Evolutionary conservation across 805 yeast species (phyloP).

Genomic region (Lachancea quebecensis): DNA sequence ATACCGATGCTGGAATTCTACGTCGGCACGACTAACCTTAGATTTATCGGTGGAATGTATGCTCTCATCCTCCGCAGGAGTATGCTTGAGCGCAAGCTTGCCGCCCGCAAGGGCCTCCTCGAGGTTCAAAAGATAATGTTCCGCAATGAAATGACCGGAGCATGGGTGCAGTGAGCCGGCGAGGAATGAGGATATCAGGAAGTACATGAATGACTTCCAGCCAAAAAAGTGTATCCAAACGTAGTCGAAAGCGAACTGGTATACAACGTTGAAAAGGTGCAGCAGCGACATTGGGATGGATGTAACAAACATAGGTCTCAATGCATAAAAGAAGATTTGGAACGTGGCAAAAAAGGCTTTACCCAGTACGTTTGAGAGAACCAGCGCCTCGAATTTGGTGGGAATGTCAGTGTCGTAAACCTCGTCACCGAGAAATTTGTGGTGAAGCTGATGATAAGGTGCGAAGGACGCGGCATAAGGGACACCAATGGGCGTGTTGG

Average conservation of each 20-base stretch:
- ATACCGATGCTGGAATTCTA: conserved; percentile 10
- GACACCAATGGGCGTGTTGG: conserved; percentile 81
- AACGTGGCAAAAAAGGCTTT: conserved; percentile 86
- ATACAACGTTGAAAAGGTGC: conserved; percentile 57
- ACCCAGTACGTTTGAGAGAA: conserved; percentile 72
- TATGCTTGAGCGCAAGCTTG: conserved; percentile 21
- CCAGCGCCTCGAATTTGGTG: conserved; percentile 64
- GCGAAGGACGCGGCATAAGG: conserved; percentile 83
- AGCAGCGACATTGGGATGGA: conserved; percentile 65
- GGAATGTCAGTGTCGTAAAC: conserved; percentile 84
- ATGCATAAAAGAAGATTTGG: conserved; percentile 82
- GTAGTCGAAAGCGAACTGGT: conserved; percentile 54
- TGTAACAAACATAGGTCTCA: conserved; percentile 83
- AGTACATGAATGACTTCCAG: conserved; percentile 53
- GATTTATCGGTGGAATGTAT: conserved; percentile 8
- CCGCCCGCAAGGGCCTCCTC: conserved; percentile 28
- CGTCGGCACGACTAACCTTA: conserved; percentile 9
- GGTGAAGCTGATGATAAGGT: conserved; percentile 89
- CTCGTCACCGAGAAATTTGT: conserved; percentile 83
- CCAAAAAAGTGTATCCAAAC: conserved; percentile 59
- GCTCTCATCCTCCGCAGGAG: conserved; percentile 8
- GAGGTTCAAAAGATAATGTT: conserved; percentile 73
- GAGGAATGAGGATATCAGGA: conserved; percentile 68
- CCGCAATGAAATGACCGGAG: conserved; percentile 95
- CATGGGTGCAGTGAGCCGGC: conserved; percentile 93